Evolutionary conservation across 164 flowering plant genomes (phyloP), one percentile per base, ranked within the genome.

Genomic region (Chloranthus sessilifolius): DNA sequence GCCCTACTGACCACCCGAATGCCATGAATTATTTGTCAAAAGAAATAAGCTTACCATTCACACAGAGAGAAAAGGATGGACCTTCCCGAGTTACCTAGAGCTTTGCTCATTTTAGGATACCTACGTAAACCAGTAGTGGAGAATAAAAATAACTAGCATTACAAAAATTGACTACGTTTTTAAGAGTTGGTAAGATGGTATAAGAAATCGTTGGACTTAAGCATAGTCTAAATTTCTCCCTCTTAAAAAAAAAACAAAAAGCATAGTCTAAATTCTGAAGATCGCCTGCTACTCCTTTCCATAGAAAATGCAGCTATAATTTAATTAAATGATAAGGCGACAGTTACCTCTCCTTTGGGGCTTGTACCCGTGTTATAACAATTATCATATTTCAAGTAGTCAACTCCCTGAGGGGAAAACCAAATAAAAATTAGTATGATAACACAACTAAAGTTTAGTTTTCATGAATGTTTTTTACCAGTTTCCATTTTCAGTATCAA

Each of bases 41-140:
- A 33, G 36, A 19, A 28, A 53, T 3, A 22, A 12, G 60, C 73
- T 56, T 25, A 85, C 94, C 94, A 82, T 78, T 85, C 94, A 57
- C 94, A 85, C 12, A 85, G 42, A 28, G 94, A 80, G 57, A 61
- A 85, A 40, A 76, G 74, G 50, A 85, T 85, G 36, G 69, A 7
- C 53, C 94, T 74, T 52, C 89, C 87, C 2, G 81, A 71, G 37
- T 75, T 68, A 26, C 59, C 49, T 23, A 85, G 70, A 5, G 94
- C 94, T 41, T 76, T 59, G 38, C 78, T 74, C 94, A 85, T 85
- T 47, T 38, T 57, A n/a, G 75, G 74, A 47, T 72, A 84, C 72
- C 92, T 81, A 47, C 60, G 12, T 5, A 31, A 29, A 38, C 3
- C 12, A 22, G 40, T 1, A 9, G 43, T 4, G 22, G 40, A 16